Evolutionary conservation across 805 yeast species (phyloP).

Genomic region (Vanderwaltozyma tropicalis): DNA sequence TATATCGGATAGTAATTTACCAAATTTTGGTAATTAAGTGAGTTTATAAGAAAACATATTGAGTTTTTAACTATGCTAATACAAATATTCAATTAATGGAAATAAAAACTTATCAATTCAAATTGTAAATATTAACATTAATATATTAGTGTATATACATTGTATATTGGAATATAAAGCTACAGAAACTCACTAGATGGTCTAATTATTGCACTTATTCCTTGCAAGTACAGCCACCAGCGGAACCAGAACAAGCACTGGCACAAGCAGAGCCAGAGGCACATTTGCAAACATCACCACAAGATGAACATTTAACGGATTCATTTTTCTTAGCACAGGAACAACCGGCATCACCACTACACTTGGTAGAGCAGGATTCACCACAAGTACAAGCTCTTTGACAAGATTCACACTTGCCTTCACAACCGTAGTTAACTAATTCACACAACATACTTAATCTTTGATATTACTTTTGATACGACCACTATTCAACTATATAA

Average conservation of each 20-base stretch:
- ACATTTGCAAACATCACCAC: neutral
- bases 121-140: too few species aligned
- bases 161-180: too few species aligned
- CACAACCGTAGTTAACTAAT: neutral
- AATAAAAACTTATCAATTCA: too few species aligned
- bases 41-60: too few species aligned
- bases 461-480: too few species aligned
- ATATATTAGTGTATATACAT: too few species aligned
- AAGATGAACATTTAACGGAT: neutral
- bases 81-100: too few species aligned
- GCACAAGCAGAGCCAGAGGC: neutral
- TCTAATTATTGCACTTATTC: too few species aligned
- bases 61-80: too few species aligned
- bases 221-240: neutral
- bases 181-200: too few species aligned
- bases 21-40: neutral
- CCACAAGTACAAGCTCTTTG: neutral
- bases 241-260: neutral
- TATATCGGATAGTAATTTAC: constrained; percentile 1
- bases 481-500: too few species aligned
- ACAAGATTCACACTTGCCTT: neutral
- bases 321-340: neutral
- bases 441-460: neutral
- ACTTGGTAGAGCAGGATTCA: neutral
- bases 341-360: neutral